Conservation (phyloP, 164 flowering plant genomes). For the Piper longum region DNA sequence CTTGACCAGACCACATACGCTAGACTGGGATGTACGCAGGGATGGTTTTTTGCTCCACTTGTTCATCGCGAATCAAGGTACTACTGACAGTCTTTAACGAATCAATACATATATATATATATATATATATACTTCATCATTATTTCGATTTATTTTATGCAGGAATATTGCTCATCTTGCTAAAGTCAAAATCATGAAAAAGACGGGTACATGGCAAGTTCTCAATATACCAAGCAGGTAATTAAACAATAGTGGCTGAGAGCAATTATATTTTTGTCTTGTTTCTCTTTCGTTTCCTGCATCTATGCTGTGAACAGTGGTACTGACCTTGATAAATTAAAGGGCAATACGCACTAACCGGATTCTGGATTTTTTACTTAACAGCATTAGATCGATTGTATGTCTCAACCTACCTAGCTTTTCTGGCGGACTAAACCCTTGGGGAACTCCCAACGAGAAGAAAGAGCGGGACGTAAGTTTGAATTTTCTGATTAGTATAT, state of each 20-base stretch:
- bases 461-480: constrained; percentile 44
- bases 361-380: constrained; percentile 2
- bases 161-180: constrained; percentile 50
- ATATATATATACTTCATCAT: too few species aligned
- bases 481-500: not conserved
- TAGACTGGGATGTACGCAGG: constrained; percentile 65
- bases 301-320: not conserved
- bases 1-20: constrained; percentile 50
- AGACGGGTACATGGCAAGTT: constrained; percentile 47
- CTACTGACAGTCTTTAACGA: not conserved
- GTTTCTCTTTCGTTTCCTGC: not conserved
- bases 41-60: constrained; percentile 69
- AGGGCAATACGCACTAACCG: not conserved
- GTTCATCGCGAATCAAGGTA: constrained; percentile 60
- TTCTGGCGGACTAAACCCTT: constrained; percentile 89
- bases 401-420: constrained; percentile 91
- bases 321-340: not conserved
- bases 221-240: constrained; percentile 47
- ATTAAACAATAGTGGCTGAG: not conserved
- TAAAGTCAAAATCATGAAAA: constrained; percentile 53
- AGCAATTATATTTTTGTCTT: not conserved
- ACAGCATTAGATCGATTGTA: constrained; percentile 79
- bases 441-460: constrained; percentile 66
- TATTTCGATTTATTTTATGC: constrained; percentile 1
- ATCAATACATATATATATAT: too few species aligned